Evolutionary conservation across 257 asterid species (phyloP), one percentile per base, ranked within the genome.

Genomic region (Asclepias syriaca): DNA sequence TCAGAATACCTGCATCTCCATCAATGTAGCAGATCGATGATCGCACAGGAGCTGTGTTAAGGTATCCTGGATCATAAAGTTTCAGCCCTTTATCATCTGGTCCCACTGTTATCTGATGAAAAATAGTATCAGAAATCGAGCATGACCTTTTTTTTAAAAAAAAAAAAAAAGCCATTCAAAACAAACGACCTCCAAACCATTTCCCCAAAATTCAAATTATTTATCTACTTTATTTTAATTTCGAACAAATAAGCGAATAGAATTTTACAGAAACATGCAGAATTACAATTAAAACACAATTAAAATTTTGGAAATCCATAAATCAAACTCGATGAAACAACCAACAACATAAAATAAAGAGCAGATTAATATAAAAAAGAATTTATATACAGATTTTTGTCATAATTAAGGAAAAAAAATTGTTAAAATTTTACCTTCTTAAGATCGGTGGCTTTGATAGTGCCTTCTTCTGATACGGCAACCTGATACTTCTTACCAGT

Each of bases 41-140:
- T 69, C 96, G 85, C 39, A 94, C 99, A 0, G 99, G 99, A 66
- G 99, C 99, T 8, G 98, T 94, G 79, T 94, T 94, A 67, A 91
- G 95, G 80, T 94, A 94, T 24, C 99, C 99, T 0, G 99, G 99
- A 84, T 94, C 99, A 77, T 91, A 94, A 65, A 94, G 95, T 85
- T 94, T 94, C 70, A 94, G 90, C 79, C 99, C 99, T 85, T 94
- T 94, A 80, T 94, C 99, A 80, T 76, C 73, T 68, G 87, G 76
- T 50, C 88, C 97, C 1, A 84, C 72, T 68, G 87, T 81, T 81
- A 93, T 88, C 98, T 93, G 91, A 65, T 81, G 70, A 72, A 73
- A 74, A 61, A 57, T 68, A 21, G 49, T 24, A 74, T 75, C 73
- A 71, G 34, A 81, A 75, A 71, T 73, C 74, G 54, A 65, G 10